Evolutionary conservation across 352 stramenopile genomes (phyloP).

Genomic region (Phytophthora pinifolia): DNA sequence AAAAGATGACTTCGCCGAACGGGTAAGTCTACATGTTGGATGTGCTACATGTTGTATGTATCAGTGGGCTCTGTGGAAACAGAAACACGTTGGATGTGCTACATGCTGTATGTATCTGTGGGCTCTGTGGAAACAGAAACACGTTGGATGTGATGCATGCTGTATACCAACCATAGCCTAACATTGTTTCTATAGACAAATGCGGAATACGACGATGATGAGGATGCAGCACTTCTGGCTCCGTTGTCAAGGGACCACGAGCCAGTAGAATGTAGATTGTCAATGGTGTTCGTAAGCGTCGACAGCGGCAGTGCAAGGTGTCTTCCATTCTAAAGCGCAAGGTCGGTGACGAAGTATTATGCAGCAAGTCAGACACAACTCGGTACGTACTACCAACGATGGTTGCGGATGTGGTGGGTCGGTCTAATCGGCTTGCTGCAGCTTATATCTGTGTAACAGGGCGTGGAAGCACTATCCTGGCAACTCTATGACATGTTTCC

Average conservation of each 20-base stretch:
- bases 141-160: constrained; percentile 1
- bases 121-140: not conserved
- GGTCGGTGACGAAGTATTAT: constrained; percentile 17
- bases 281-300: constrained; percentile 7
- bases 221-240: not conserved
- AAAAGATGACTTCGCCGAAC: not conserved
- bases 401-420: too few species aligned
- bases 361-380: constrained; percentile 10
- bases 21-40: constrained; percentile 4
- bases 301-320: constrained; percentile 11
- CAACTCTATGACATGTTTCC: not conserved
- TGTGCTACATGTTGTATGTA: constrained; percentile 5
- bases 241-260: not conserved
- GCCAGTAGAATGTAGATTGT: constrained; percentile 8
- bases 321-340: constrained; percentile 4
- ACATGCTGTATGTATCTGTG: constrained; percentile 1
- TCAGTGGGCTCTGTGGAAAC: not conserved
- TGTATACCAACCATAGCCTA: not conserved
- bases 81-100: not conserved
- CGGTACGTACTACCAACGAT: not conserved
- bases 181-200: too few species aligned
- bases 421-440: not conserved
- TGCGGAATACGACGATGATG: too few species aligned
- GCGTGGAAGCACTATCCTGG: not conserved
- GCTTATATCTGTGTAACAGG: not conserved